phyloP scores from a whole-genome alignment of 2,329 filamentous ascomycete genomes.

The Sclerotiophoma versabilis region DNA sequence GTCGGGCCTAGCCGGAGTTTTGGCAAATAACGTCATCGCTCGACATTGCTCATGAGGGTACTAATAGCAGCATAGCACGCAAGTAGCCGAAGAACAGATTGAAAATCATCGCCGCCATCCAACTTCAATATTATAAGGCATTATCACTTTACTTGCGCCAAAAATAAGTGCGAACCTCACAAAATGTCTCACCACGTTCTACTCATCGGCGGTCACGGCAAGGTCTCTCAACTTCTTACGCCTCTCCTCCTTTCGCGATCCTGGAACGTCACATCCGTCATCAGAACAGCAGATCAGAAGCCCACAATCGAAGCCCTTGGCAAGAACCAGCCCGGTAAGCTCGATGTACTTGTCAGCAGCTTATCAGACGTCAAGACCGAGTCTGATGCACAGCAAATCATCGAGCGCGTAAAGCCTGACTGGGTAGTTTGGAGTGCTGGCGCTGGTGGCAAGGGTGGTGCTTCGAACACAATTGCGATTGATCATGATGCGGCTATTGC shows the following conservation, averaged over 20 bases:
- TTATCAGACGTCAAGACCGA: constrained; percentile 74
- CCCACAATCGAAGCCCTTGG: constrained; percentile 68
- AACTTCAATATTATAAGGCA: not conserved
- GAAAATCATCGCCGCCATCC: not conserved
- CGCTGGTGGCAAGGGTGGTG: constrained; percentile 63
- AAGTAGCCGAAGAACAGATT: not conserved
- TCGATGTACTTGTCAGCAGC: constrained; percentile 74
- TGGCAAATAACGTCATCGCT: constrained; percentile 14
- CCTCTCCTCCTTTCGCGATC: constrained; percentile 75
- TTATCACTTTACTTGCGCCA: no score
- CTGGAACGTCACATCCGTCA: constrained; percentile 80
- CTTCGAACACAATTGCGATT: constrained; percentile 58
- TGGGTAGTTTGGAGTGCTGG: constrained; percentile 75
- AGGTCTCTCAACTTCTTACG: constrained; percentile 76
- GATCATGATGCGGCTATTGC: constrained; percentile 63
- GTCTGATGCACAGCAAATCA: constrained; percentile 66
- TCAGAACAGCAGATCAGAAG: constrained; percentile 75
- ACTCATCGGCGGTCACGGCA: constrained; percentile 82
- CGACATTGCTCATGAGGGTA: constrained; percentile 5
- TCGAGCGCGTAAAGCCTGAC: constrained; percentile 68
- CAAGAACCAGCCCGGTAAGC: constrained; percentile 64
- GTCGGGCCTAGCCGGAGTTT: constrained; percentile 11
- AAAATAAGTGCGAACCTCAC: no score
- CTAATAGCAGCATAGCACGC: constrained; percentile 5
- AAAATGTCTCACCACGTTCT: constrained; percentile 59